Conservation (phyloP, 2,329 filamentous ascomycete species). For the Torrubiella hemipterigena region DNA sequence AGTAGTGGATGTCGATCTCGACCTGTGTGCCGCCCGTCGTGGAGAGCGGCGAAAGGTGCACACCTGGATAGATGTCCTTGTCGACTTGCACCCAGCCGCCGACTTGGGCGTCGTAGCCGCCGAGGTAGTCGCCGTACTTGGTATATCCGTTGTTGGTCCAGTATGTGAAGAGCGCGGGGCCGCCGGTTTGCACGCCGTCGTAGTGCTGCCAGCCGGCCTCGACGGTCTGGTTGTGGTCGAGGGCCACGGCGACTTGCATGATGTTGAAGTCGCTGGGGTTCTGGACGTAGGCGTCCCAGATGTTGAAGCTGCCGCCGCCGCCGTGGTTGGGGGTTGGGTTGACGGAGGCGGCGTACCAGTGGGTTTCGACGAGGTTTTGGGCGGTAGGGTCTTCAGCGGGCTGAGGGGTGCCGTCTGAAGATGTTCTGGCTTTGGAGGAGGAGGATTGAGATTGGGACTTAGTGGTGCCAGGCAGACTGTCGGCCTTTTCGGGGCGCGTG, state of each 20-base stretch:
- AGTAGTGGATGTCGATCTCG: conserved; percentile 8
- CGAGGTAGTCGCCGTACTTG: conserved; percentile 6
- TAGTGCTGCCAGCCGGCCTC: conserved; percentile 11
- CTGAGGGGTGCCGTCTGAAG: too few species aligned
- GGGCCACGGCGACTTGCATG: conserved; percentile 8
- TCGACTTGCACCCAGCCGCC: conserved; percentile 10
- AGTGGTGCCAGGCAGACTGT: too few species aligned
- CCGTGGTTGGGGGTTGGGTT: conserved; percentile 7
- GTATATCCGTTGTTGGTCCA: conserved; percentile 9
- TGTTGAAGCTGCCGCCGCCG: conserved; percentile 6
- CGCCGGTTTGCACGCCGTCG: conserved; percentile 3
- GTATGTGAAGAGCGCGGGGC: conserved; percentile 9
- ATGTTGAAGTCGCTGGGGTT: conserved; percentile 8
- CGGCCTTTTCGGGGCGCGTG: too few species aligned
- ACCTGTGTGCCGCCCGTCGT: conserved; percentile 5
- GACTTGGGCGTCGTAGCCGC: conserved; percentile 8
- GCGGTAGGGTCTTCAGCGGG: too few species aligned
- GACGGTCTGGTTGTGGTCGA: conserved; percentile 8
- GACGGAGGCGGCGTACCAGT: conserved; percentile 8
- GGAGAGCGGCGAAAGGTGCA: conserved; percentile 7
- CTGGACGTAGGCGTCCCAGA: conserved; percentile 8
- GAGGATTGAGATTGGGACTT: too few species aligned
- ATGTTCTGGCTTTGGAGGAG: too few species aligned
- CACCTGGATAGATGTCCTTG: conserved; percentile 7
- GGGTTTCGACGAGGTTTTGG: conserved; percentile 4